Conservation (phyloP, 2,329 filamentous ascomycete species). For the Thermochaetoides dissita region DNA sequence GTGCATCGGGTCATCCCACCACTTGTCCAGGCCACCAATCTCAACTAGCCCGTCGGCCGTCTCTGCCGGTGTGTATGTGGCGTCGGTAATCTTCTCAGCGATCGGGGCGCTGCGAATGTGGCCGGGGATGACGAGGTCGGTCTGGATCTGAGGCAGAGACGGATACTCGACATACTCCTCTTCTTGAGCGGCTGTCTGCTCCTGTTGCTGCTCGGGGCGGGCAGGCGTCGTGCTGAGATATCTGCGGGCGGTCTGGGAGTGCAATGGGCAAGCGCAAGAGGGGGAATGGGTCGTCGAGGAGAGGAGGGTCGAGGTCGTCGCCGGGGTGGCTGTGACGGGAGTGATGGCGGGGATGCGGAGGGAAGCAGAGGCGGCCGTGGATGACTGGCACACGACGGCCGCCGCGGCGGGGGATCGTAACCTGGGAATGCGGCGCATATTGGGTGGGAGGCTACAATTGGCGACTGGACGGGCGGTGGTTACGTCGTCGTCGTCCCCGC, state of each 20-base stretch:
- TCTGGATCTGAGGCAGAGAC: slow-evolving; percentile 4
- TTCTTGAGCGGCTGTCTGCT: background rate
- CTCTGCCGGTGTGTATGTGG: slow-evolving; percentile 33
- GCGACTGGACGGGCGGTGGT: background rate
- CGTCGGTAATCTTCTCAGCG: slow-evolving; percentile 19
- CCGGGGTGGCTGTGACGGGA: background rate
- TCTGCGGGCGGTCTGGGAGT: too few species aligned
- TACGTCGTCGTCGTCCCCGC: too few species aligned
- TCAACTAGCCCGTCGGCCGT: slow-evolving; percentile 31
- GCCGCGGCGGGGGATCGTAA: slow-evolving; percentile 11
- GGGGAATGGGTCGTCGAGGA: background rate
- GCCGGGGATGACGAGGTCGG: slow-evolving; percentile 17
- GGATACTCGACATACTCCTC: too few species aligned
- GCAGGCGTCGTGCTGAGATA: background rate
- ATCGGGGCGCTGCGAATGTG: slow-evolving; percentile 16
- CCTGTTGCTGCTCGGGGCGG: background rate
- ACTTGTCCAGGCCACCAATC: slow-evolving; percentile 32
- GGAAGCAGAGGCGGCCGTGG: background rate
- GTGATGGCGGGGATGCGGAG: slow-evolving; percentile 8
- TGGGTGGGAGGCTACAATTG: slow-evolving; percentile 2
- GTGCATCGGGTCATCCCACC: slow-evolving; percentile 41
- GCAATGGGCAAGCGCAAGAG: background rate
- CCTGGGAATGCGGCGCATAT: slow-evolving; percentile 16
- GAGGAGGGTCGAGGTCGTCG: background rate
- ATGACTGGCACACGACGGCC: slow-evolving; percentile 7